Base-by-base conservation (phyloP, 2,329 filamentous ascomycete species). In the Monilinia polystroma region DNA sequence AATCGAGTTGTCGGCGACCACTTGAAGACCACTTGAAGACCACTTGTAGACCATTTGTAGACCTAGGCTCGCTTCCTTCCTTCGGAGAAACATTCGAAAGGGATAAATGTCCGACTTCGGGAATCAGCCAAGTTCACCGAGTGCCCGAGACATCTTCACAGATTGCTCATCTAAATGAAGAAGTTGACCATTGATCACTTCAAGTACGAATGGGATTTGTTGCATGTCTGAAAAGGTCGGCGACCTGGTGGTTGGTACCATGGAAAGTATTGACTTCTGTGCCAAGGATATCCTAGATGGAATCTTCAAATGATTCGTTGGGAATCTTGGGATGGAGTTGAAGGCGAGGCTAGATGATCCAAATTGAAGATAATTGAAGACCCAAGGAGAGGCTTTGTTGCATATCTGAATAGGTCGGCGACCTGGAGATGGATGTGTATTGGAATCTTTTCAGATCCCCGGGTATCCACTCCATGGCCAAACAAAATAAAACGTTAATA, bases 351-450 rank as follows among this genome's bases (percentile, higher is more conserved):
- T 35, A 35, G 32, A 35, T 35, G 32, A 6, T 6, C 32, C 4
- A 35, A 35, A 5, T 35, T 8, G 4, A 35, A 6, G 7, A 35
- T 8, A 35, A 35, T 35, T 7, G 5, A 29, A 29, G 29, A 35
- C 4, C 7, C 7, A 8, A 35, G 32, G 32, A 35, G 4, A 35
- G 4, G 10, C 35, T 41, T 58, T 51, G 63, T 64, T 64, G 63
- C 63, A 65, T 51, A 41, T 41, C 63, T 52, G n/a, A 43, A 59
- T 59, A 49, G 54, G 43, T 59, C 43, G 63, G 54, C 54, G 63
- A 65, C 54, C 63, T 64, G n/a, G 8, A 45, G 43, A 23, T 18
- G 3, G 7, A 35, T 35, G 32, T 35, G 32, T 35, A 35, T 35
- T 35, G 32, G 6, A 35, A 51, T 23, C 26, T 26, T 26, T 12